phyloP scores from a whole-genome alignment of 495 filamentous ascomycete genomes.

The Letharia columbiana region DNA sequence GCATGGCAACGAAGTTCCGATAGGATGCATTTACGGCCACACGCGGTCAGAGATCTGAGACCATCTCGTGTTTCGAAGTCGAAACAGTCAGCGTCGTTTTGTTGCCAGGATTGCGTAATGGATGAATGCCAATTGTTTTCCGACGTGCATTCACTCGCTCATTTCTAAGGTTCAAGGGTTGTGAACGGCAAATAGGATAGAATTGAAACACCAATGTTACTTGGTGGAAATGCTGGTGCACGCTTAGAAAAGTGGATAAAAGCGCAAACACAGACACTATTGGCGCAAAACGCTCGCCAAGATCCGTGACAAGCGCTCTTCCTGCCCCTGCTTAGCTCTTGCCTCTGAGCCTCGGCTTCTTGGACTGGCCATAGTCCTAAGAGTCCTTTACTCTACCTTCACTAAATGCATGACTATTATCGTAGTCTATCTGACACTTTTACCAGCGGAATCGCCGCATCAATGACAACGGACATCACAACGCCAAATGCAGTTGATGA shows the following conservation, averaged over 20 bases:
- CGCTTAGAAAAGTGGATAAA: background rate
- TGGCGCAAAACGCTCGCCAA: background rate
- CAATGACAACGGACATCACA: background rate
- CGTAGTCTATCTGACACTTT: background rate
- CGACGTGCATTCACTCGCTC: background rate
- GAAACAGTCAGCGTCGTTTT: background rate
- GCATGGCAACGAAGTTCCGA: background rate
- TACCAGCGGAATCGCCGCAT: background rate
- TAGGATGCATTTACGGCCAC: background rate
- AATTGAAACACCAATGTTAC: background rate
- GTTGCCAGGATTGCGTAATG: background rate
- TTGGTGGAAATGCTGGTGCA: background rate
- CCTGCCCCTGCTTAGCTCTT: background rate
- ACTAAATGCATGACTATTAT: background rate
- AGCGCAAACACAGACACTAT: background rate
- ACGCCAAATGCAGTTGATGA: background rate
- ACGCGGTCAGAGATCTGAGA: background rate
- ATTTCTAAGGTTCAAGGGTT: background rate
- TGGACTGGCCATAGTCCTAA: background rate
- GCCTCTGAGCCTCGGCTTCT: background rate
- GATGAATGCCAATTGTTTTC: background rate
- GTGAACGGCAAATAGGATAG: background rate
- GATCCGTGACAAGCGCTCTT: slow-evolving; percentile 1
- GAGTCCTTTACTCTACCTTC: background rate
- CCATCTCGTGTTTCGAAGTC: background rate